Base-by-base conservation (phyloP, 2,329 filamentous ascomycete species). In the Neonectria neomacrospora region DNA sequence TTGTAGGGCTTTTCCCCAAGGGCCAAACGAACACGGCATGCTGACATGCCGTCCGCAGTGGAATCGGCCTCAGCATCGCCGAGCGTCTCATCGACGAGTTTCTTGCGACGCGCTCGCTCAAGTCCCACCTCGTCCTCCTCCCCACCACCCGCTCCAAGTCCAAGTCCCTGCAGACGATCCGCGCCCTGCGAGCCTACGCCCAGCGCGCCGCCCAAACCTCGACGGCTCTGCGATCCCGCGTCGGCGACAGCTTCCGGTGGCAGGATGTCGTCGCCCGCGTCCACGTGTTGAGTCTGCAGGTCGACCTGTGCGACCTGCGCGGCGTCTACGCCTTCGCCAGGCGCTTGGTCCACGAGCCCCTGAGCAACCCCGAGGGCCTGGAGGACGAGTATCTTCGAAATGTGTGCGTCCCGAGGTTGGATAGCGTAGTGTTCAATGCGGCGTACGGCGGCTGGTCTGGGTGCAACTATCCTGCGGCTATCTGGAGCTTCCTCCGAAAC, bases 1-100 rank as follows among this genome's bases (percentile, higher is more conserved):
- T 26, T 18, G 26, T 22, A 44, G n/a, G 30, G 18, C n/a, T 50
- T 10, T 11, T 11, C 7, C 22, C 3, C 20, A 5, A 37, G 45
- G 11, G n/a, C 16, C 22, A 32, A 34, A 20, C 6, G 37, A 5
- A 6, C 8, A 41, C 42, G 2, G n/a, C 16, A 37, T 45, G n/a
- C 65, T 73, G 48, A 72, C 45, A 22, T 26, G 34, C 45, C 16
- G 45, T 34, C 47, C 48, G 5, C 77, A 97, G 95, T 76, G 95
- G 95, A 64, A 88, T 97, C 47, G 95, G 95, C 47, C 91, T 95
- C 72, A 90, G 91, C 58, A 94, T 92, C 70, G 92, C 91, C 76
- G 88, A 91, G 74, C 92, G 93, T 64, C 85, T 97, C 60, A 95
- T 97, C 71, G 93, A 97, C 81, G 92, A 97, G 73, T 97, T 97